A percentile compares a stretch with the other conserved stretches of the same genome.
phyloP scores from a whole-genome alignment of 2,329 filamentous ascomycete genomes.

The Aspergillus sp. region DNA sequence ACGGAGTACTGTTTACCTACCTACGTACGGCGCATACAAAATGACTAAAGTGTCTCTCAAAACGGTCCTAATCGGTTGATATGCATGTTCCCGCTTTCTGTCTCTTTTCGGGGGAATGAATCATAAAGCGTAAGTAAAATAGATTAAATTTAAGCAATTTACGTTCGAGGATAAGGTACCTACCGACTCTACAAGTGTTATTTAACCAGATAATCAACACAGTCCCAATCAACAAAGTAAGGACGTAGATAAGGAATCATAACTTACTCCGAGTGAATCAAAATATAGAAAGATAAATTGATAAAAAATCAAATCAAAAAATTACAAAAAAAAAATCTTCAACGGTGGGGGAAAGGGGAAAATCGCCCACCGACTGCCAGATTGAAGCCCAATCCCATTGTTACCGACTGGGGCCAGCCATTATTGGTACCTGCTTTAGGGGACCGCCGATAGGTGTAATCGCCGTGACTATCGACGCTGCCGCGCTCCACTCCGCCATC shows the following conservation, averaged over 20 bases:
- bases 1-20: not conserved
- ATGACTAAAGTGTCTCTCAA: not conserved
- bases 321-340: slow-evolving; percentile 14
- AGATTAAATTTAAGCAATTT: too few relatives aligned
- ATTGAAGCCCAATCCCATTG: slow-evolving; percentile 21
- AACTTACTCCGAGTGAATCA: too few relatives aligned
- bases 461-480: slow-evolving; percentile 1
- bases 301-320: not conserved
- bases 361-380: slow-evolving; percentile 9
- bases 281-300: too few relatives aligned
- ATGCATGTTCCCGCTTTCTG: slow-evolving; percentile 5
- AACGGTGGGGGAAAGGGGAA: slow-evolving; percentile 12
- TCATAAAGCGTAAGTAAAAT: too few relatives aligned
- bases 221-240: not conserved
- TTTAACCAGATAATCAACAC: not conserved
- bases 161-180: too few relatives aligned
- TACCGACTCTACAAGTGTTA: too few relatives aligned
- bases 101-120: too few relatives aligned
- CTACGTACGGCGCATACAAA: not conserved
- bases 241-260: too few relatives aligned
- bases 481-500: slow-evolving; percentile 20
- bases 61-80: not conserved
- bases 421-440: slow-evolving; percentile 24
- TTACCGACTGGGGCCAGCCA: slow-evolving; percentile 7
- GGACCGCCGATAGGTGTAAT: slow-evolving; percentile 2